Conservation (phyloP, 2,329 filamentous ascomycete species). For the Fusarium proliferatum region DNA sequence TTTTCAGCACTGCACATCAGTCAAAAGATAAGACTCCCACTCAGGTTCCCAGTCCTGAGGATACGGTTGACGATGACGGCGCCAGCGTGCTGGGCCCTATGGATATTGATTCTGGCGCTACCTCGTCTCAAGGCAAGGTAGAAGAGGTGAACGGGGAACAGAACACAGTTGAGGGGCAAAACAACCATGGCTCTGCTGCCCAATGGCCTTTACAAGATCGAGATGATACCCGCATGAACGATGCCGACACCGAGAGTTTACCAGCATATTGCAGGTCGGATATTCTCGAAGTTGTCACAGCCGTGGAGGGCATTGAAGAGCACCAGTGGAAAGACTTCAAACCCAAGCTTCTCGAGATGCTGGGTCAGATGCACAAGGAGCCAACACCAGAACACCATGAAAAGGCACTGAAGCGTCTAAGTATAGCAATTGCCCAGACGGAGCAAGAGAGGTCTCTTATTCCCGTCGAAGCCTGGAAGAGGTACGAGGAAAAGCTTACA, state of each 20-base stretch:
- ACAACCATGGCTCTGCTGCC: not conserved
- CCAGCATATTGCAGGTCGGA: constrained; percentile 2
- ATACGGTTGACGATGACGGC: not conserved
- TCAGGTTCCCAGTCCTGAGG: not conserved
- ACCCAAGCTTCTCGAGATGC: constrained; percentile 17
- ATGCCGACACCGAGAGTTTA: not conserved
- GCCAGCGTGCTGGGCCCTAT: not conserved
- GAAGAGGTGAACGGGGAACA: not conserved
- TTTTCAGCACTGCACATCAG: not conserved
- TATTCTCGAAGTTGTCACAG: constrained; percentile 1
- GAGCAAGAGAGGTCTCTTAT: constrained; percentile 34
- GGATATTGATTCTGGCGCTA: not conserved
- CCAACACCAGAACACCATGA: constrained; percentile 8
- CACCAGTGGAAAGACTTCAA: constrained; percentile 13
- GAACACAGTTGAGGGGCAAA: not conserved
- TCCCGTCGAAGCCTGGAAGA: constrained; percentile 32
- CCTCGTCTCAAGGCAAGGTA: not conserved
- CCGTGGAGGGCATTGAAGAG: not conserved
- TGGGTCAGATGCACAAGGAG: constrained; percentile 4
- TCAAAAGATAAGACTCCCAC: not conserved
- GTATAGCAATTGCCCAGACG: not conserved
- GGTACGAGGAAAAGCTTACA: constrained; percentile 40
- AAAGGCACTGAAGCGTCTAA: constrained; percentile 17
- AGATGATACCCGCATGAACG: constrained; percentile 16
- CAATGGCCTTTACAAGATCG: not conserved